Evolutionary conservation across 176 grass and related monocot genomes (phyloP), one percentile per base, ranked within the genome.

Genomic region (Carex scoparia): DNA sequence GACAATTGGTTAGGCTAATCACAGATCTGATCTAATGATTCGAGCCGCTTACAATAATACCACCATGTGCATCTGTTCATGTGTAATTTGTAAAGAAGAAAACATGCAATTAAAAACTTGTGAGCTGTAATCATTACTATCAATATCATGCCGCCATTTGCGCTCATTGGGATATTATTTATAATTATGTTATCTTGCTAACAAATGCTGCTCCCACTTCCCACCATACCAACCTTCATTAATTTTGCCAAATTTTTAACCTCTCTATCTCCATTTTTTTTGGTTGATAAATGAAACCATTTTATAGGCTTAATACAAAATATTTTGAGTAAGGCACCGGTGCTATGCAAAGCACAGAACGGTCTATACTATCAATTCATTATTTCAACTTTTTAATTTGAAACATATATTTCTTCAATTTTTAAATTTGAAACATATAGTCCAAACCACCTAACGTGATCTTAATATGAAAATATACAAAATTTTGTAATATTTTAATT

Each of bases 21-120:
- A 49, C 28, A 53, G 80, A 82, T 66, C 80, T 49, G 58, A 82
- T 82, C 40, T 67, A 82, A 82, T 33, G 44, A 65, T 51, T 48
- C 19, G 61, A 53, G 61, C 42, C 32, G 23, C 8, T 53, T 49
- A 67, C 23, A 23, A 23, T 83, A 7, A 83, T 49, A 31, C 10
- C 10, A 49, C 54, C 57, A 83, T 81, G 79, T 49, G 79, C n/a
- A 51, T 82, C 53, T 1, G 7, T 65, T 28, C 18, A 40, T 46
- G 10, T 68, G 58, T 67, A 83, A 65, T 46, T 4, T 68, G 58
- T 67, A 83, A 65, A 65, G 80, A 35, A 68, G 19, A 30, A 59
- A 56, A 77, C 73, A 77, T 30, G 49, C 11, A 56, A 15, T 76
- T 77, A 54, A 83, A 53, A 27, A 83, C 18, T 68, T 65, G 27